Evolutionary conservation across 2,329 filamentous ascomycete genomes (phyloP), one percentile per base, ranked within the genome.

Genomic region (Falciphora oryzae): DNA sequence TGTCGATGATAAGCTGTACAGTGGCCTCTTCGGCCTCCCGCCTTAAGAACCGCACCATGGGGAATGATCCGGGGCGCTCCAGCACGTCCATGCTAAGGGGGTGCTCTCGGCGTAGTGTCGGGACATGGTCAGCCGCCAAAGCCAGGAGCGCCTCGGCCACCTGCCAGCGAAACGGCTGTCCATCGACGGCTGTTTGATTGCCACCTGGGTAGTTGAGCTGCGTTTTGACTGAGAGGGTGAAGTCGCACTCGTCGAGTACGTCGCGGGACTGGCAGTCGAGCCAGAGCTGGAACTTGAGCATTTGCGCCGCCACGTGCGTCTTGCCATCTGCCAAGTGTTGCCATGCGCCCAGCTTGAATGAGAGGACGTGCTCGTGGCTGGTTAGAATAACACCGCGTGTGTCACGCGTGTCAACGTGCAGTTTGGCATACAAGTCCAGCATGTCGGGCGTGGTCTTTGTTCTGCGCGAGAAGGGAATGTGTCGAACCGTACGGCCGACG

Each of bases 311-410:
- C 38, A 81, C 74, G 0, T 72, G 63, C 0, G 77, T 64, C 2
- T 78, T 73, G 1, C 73, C 72, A 59, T 88, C 82, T 0, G 80
- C 79, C 0, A 89, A 71, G 2, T 79, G 78, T 67, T 90, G 85
- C 0, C 85, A 70, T 0, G 85, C 85, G 65, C 85, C 86, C 2
- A 90, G 76, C 69, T 83, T 84, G 72, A 89, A 89, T 0, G 88
- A 90, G 8, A 91, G 74, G 0, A 87, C 76, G 66, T 90, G 85
- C 63, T 90, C 88, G 0, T 88, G 88, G 1, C 87, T 78, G 0
- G 81, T 79, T 0, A 91, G 73, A 27, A 91, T 78, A 0, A 90
- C 73, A 0, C 87, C 87, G 0, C 75, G 75, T 0, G 69, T 69
- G 14, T 57, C 56, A 1, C 72, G 69, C 25, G 76, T 72, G 25